Conservation (phyloP, 352 stramenopile species). For the Globisporangium recalcitrans region DNA sequence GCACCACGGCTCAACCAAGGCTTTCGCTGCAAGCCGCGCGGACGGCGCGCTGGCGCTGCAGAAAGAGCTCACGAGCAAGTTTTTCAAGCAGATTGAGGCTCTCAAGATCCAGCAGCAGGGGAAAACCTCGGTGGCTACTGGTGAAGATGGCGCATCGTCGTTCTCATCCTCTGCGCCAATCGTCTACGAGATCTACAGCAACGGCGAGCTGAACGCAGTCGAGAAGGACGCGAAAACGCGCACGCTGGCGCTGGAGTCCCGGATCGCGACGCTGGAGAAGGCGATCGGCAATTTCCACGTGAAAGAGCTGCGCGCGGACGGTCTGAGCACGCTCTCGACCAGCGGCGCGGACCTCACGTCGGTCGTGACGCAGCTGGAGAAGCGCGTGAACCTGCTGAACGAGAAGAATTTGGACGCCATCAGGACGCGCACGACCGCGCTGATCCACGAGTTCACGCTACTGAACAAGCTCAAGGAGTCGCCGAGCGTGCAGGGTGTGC, state of each 20-base stretch:
- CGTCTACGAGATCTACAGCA: constrained; percentile 81
- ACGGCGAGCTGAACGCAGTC: constrained; percentile 61
- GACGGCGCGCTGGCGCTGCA: constrained; percentile 50
- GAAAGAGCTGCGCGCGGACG: constrained; percentile 47
- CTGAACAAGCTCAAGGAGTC: constrained; percentile 79
- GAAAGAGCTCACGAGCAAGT: constrained; percentile 61
- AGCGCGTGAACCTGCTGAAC: constrained; percentile 59
- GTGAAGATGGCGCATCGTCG: neutral
- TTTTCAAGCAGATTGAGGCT: constrained; percentile 63
- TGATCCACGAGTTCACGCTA: constrained; percentile 73
- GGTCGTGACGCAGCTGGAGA: constrained; percentile 53
- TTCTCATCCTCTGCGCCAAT: constrained; percentile 31
- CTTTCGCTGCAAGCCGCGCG: constrained; percentile 27
- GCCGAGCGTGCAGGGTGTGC: constrained; percentile 43
- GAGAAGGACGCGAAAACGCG: constrained; percentile 63
- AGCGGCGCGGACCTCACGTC: constrained; percentile 35
- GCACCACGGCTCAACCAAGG: constrained; percentile 10
- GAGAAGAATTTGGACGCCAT: constrained; percentile 77
- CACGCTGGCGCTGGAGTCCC: constrained; percentile 48
- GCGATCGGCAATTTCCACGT: constrained; percentile 48
- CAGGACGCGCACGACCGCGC: constrained; percentile 65
- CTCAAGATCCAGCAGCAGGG: constrained; percentile 42
- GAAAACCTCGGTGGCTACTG: constrained; percentile 9
- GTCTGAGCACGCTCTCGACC: constrained; percentile 19
- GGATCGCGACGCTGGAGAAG: constrained; percentile 55